Base-by-base conservation (phyloP, 192 early-diverging fungal species). In the Podila epigama region DNA sequence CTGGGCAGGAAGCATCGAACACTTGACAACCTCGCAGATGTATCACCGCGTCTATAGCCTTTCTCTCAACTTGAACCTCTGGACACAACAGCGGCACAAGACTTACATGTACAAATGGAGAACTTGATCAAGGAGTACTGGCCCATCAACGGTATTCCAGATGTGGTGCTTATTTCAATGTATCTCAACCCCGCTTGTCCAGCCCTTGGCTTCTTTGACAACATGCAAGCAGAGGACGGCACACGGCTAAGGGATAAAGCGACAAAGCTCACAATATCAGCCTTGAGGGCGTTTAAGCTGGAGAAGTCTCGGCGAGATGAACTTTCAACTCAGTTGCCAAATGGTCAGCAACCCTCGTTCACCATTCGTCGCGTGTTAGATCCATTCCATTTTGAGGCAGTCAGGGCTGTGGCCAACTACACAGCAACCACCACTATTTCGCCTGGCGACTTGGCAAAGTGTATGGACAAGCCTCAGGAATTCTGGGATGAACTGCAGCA, bases 111-210 rank as follows among this genome's bases (percentile, higher is more conserved):
- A 20, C 29, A 32, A 10, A 11, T 59, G 33, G 57, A 59, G 28
- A 11, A 27, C 5, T 22, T 34, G 20, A 68, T 68, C 36, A 68
- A 59, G 18, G 27, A 36, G 3, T 52, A 31, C n/a, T 68, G 57
- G 66, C 35, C 66, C 25, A 31, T 59, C 42, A 22, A 68, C 15
- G 27, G 27, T n/a, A 68, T 68, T 22, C 66, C 66, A n/a, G 66
- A 68, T 18, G 57, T 36, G 29, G 25, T 59, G 22, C 48, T 68
- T 39, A 16, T 59, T 52, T 31, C 66, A 1, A 9, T 68, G 12
- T 68, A 44, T 40, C 57, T 68, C 39, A 68, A 68, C 25, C 66
- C 66, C 20, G 66, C 56, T 22, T 59, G 13, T 15, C 36, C 37
- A 32, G 29, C 64, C 53, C 31, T 48, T 1, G 9, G 18, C 15